Evolutionary conservation across 78 protist species (phyloP), one percentile per base, ranked within the genome.

Genomic region (Tieghemostelium lacteum): DNA sequence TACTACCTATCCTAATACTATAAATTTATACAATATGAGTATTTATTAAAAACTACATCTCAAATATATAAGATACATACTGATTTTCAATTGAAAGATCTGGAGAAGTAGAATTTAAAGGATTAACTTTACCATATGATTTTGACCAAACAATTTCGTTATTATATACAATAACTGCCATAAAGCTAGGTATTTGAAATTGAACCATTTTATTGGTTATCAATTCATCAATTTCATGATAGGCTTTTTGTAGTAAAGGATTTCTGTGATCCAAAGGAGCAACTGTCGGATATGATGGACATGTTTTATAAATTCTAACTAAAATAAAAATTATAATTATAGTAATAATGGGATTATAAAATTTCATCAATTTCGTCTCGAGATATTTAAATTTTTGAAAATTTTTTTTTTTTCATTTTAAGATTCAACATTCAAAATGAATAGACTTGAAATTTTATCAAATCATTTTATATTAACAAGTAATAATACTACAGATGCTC

Each of bases 1-100:
- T 66, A 80, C 88, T 80, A 29, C 77, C 88, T 57, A 80, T 67
- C 40, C 65, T 80, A 40, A 80, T 45, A 67, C 78, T 72, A 54
- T 28, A 6, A 45, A 45, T 45, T 14, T 14, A 45, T 14, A 10
- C 52, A 45, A 6, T 6, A 45, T 45, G 6, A 10, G 6, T 45
- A 45, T 6, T 14, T 6, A 14, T 14, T 6, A 45, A 14, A 6
- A 45, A 45, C 10, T 10, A 6, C 6, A 10, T 6, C n/a, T 14
- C n/a, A 45, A 10, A 14, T 14, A 10, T 45, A 14, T 45, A 45
- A 45, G 6, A 45, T 45, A 10, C 52, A 14, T 45, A 45, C 52
- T 69, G 52, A 29, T 22, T 50, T 29, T 80, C 75, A 12, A 80
- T 22, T 1, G 88, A 66, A 20, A 80, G 42, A 22, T 60, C 50